Evolutionary conservation across 2,329 filamentous ascomycete genomes (phyloP).

Genomic region (Aspergillus pseudoterreus): DNA sequence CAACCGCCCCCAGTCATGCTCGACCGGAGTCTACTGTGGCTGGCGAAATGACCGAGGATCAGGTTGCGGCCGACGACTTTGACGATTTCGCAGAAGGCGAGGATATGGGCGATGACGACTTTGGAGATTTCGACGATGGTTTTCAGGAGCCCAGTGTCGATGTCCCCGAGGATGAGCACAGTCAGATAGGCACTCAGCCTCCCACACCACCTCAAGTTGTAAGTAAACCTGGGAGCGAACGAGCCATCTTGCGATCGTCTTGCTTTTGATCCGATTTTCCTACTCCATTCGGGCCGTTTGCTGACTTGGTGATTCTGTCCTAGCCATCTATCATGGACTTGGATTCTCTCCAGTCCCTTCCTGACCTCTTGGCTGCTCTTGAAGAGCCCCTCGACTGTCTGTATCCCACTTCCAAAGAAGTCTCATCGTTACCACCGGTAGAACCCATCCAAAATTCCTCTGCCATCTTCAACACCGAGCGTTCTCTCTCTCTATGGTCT

Average conservation of each 20-base stretch:
- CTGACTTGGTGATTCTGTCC: slow-evolving; percentile 3
- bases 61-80: slow-evolving; percentile 62
- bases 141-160: slow-evolving; percentile 53
- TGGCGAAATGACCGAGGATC: slow-evolving; percentile 63
- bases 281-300: background rate
- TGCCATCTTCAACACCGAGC: slow-evolving; percentile 74
- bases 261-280: background rate
- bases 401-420: slow-evolving; percentile 40
- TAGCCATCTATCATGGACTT: slow-evolving; percentile 49
- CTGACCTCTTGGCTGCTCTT: slow-evolving; percentile 39
- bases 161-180: slow-evolving; percentile 21
- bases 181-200: slow-evolving; percentile 16
- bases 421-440: slow-evolving; percentile 31
- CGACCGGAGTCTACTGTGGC: slow-evolving; percentile 19
- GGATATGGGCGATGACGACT: slow-evolving; percentile 51
- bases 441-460: slow-evolving; percentile 42
- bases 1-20: slow-evolving; percentile 43
- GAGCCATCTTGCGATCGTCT: background rate
- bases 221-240: slow-evolving; percentile 26
- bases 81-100: slow-evolving; percentile 52
- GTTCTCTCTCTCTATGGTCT: slow-evolving; percentile 89
- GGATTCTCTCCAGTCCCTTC: slow-evolving; percentile 47
- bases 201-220: slow-evolving; percentile 41
- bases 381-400: slow-evolving; percentile 41
- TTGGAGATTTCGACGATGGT: slow-evolving; percentile 64